Conservation (phyloP, 129 eudicot genomes). For the Tagetes erecta region DNA sequence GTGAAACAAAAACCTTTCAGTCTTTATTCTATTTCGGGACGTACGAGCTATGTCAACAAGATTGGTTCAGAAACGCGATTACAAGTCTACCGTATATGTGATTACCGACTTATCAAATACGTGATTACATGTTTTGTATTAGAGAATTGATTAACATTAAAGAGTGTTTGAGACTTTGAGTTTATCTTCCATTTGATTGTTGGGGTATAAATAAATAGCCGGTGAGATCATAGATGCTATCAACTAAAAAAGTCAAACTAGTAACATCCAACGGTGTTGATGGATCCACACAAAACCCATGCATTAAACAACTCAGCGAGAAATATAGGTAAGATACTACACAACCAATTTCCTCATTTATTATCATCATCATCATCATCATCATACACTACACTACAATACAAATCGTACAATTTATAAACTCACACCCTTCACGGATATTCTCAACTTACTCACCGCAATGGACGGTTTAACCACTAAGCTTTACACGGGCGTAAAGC, state of each 20-base stretch:
- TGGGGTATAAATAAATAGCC: neutral
- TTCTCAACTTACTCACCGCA: neutral
- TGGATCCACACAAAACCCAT: constrained; percentile 11
- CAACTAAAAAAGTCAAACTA: constrained; percentile 27
- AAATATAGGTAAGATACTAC: constrained; percentile 30
- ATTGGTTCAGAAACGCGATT: too few species aligned
- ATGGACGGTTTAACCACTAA: constrained; percentile 68
- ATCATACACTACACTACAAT: neutral
- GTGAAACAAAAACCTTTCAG: too few species aligned
- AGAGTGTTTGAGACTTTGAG: too few species aligned
- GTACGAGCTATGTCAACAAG: too few species aligned
- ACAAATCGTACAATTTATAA: neutral
- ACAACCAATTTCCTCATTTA: constrained; percentile 29
- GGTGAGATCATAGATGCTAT: constrained; percentile 23
- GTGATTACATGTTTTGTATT: too few species aligned
- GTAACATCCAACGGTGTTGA: constrained; percentile 35
- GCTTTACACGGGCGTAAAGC: constrained; percentile 55
- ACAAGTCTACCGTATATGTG: too few species aligned
- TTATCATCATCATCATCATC: neutral
- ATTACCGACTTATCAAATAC: too few species aligned
- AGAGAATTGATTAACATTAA: too few species aligned
- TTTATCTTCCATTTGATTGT: too few species aligned
- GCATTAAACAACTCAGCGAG: constrained; percentile 30
- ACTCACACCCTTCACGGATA: neutral
- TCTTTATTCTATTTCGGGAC: too few species aligned